These are phyloP conservation scores for Coemansia sp. DNA, from an alignment of 192 early-diverging fungal species.

Conservation along the genomic window DNA sequence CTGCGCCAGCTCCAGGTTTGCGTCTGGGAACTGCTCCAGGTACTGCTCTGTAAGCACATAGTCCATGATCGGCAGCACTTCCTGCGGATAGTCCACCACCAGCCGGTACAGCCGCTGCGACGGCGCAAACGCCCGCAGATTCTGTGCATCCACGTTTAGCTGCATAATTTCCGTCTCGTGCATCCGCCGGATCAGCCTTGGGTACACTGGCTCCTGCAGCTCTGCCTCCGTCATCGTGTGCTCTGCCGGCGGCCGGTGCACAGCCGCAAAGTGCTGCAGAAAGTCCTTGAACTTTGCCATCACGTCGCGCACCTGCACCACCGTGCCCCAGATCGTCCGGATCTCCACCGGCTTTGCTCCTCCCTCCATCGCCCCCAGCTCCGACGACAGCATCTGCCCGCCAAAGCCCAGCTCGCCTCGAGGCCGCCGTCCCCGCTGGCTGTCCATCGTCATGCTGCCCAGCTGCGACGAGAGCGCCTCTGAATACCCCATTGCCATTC, in stretches of 20 bases:
- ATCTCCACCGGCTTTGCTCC: conserved; percentile 35
- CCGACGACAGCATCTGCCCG: conserved; percentile 42
- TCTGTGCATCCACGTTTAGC: conserved; percentile 58
- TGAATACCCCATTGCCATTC: conserved; percentile 31
- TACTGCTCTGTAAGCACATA: conserved; percentile 62
- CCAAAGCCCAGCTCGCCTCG: conserved; percentile 44
- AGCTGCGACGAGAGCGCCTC: conserved; percentile 46
- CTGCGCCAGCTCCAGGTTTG: conserved; percentile 60
- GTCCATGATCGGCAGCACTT: conserved; percentile 64
- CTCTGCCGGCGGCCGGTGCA: conserved; percentile 28
- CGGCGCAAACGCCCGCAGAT: conserved; percentile 64
- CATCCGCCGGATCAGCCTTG: conserved; percentile 58
- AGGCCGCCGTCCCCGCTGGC: conserved; percentile 20
- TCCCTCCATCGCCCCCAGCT: conserved; percentile 25
- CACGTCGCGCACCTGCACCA: conserved; percentile 81
- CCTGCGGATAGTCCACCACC: conserved; percentile 79
- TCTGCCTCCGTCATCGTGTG: conserved; percentile 51
- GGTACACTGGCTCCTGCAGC: conserved; percentile 70
- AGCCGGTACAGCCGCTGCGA: conserved; percentile 74
- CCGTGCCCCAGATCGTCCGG: conserved; percentile 90
- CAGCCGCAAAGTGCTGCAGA: conserved; percentile 12
- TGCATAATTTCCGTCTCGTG: conserved; percentile 45
- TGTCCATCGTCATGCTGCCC: conserved; percentile 31
- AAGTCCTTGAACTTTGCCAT: conserved; percentile 81
- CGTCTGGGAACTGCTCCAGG: conserved; percentile 66